Percentiles rank a stretch among this genome's conserved stretches.
Conservation (phyloP, 768 basidiomycete species). For the Agaricus bisporus region DNA sequence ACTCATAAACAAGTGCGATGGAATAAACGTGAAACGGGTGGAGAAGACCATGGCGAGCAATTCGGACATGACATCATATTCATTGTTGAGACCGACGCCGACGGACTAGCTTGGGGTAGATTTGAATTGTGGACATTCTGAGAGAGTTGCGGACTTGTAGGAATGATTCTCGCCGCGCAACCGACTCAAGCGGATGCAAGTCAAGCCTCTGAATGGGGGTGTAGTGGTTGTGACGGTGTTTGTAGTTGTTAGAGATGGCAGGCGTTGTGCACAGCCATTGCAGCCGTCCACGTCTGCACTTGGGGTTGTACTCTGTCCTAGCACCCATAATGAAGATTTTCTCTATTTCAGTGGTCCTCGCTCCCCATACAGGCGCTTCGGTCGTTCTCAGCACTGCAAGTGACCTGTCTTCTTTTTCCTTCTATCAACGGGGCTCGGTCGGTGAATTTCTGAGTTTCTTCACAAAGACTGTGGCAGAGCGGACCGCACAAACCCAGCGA, state of each 20-base stretch:
- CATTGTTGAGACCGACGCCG: no score
- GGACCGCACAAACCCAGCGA: conserved; percentile 82
- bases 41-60: neutral
- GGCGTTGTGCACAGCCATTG: neutral
- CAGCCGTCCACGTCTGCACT: neutral
- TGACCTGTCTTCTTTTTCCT: conserved; percentile 88
- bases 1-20: neutral
- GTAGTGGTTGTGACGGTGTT: neutral
- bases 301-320: neutral
- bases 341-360: conserved; percentile 67
- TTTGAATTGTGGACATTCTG: no score
- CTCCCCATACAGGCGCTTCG: conserved; percentile 58
- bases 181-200: no score
- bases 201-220: no score
- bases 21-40: neutral
- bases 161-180: no score
- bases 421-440: conserved; percentile 86
- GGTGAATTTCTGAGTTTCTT: conserved; percentile 94
- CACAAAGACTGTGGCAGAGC: conserved; percentile 85
- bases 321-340: conserved; percentile 71
- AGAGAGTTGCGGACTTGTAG: no score
- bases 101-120: no score
- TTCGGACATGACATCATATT: no score
- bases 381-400: conserved; percentile 59
- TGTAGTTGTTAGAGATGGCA: neutral